Evolutionary conservation across 23 red algal species (phyloP), one percentile per base, ranked within the genome.

Genomic region (Gracilariopsis chorda): DNA sequence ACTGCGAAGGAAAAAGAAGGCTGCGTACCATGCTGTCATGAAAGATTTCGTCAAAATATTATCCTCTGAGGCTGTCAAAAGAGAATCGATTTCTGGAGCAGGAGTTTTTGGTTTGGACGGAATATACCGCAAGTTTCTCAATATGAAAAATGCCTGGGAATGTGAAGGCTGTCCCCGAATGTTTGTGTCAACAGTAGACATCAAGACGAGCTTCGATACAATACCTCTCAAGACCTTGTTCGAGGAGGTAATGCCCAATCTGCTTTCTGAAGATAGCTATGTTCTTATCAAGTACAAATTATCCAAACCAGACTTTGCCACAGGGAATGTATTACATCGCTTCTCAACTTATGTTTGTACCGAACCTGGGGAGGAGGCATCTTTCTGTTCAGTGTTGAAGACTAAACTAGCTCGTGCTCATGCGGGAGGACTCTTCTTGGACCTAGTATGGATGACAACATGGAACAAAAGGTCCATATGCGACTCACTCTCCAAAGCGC

Each of bases 151-250:
- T 17, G 9, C 37, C 23, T 91, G 88, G 88, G 7, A 20, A 52
- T 40, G 32, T 57, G 35, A 53, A 39, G 43, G 75, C 28, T 48
- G 39, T 32, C 88, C 88, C 24, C 9, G 20, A 14, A 63, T 91
- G 59, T 91, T 56, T 32, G 58, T 32, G 1, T 80, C 57, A 32
- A 63, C 70, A 8, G 24, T 91, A 32, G 88, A 91, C 32, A 82
- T 91, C 24, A 36, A 51, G 53, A 80, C 58, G 13, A 91, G 88
- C 53, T 91, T 91, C 72, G 88, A 91, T 62, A 91, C 88, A 13
- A 75, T 91, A 72, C 88, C 88, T 24, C 47, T 81, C 6, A 72
- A 49, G 23, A 56, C 58, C 11, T 51, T 91, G 9, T 62, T 91
- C 47, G 47, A 69, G 16, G 88, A 91, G 44, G 88, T 91, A 10